phyloP scores from a whole-genome alignment of 495 filamentous ascomycete genomes.

The Xylaria intraflava region DNA sequence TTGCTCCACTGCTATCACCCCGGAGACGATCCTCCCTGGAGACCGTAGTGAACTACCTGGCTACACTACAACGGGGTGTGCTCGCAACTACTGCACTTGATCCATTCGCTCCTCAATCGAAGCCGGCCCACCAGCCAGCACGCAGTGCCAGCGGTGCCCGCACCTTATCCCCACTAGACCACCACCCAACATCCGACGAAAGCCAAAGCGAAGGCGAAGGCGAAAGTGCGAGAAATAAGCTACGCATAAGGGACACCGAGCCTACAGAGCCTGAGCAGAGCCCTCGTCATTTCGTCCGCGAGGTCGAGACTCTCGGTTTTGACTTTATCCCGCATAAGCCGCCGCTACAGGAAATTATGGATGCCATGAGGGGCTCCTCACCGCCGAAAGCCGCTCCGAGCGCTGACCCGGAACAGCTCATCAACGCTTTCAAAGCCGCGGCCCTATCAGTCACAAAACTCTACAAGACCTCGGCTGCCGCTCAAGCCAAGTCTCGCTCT shows the following conservation, averaged over 20 bases:
- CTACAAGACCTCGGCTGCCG: conserved; percentile 79
- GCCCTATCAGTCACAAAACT: conserved; percentile 93
- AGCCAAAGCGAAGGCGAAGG: no score
- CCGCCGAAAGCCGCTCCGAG: conserved; percentile 17
- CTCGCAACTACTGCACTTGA: conserved; percentile 9
- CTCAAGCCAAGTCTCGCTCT: conserved; percentile 62
- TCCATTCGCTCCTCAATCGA: conserved; percentile 15
- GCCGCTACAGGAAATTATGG: conserved; percentile 13
- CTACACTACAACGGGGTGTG: no score
- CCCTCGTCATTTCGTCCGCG: background rate
- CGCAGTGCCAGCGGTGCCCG: conserved; percentile 12
- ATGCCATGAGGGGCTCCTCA: conserved; percentile 26
- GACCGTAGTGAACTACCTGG: background rate
- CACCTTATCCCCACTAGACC: conserved; percentile 20
- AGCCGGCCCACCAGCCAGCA: conserved; percentile 16
- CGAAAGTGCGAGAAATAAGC: conserved; percentile 13
- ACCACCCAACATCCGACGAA: conserved; percentile 15
- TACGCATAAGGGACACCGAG: background rate
- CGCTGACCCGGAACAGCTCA: conserved; percentile 66
- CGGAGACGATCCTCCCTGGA: background rate
- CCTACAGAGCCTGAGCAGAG: background rate
- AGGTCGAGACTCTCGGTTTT: background rate
- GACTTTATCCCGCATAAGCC: background rate
- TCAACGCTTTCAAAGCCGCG: conserved; percentile 84
- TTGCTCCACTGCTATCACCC: background rate